A percentile compares a stretch with the other conserved stretches of the same genome.
phyloP scores from a whole-genome alignment of 1,284 basidiomycete species.

The Heterobasidion irregulare region DNA sequence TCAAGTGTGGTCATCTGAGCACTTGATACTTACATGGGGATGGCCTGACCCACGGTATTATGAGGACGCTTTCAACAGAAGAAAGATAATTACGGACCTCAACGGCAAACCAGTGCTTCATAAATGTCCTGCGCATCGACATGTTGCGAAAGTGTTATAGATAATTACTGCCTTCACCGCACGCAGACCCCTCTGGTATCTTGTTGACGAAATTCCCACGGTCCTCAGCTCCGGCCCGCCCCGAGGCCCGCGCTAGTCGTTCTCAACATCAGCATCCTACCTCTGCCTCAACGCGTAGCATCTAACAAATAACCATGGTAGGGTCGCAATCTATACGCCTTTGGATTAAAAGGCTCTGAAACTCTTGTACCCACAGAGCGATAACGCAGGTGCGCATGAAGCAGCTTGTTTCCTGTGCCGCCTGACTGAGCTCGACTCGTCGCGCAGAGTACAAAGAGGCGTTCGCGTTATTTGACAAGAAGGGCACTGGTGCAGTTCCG shows the following conservation, averaged over 20 bases:
- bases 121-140: constrained; percentile 29
- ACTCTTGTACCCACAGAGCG: constrained; percentile 31
- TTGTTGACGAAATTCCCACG: neutral
- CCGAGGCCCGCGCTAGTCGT: neutral
- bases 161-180: neutral
- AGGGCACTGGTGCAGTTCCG: constrained; percentile 85
- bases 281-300: no score
- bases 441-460: constrained; percentile 87
- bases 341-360: no score
- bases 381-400: constrained; percentile 45
- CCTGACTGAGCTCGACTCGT: neutral
- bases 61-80: neutral
- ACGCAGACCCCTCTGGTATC: neutral
- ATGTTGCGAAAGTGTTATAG: constrained; percentile 12
- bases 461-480: constrained; percentile 97
- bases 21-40: constrained; percentile 57
- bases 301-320: no score
- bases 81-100: constrained; percentile 42
- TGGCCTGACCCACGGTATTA: constrained; percentile 38
- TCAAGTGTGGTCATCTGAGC: neutral
- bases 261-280: no score
- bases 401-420: neutral
- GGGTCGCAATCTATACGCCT: no score
- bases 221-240: neutral
- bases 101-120: constrained; percentile 77